Evolutionary conservation across 352 stramenopile genomes (phyloP).

Genomic region (Globisporangium radiosum): DNA sequence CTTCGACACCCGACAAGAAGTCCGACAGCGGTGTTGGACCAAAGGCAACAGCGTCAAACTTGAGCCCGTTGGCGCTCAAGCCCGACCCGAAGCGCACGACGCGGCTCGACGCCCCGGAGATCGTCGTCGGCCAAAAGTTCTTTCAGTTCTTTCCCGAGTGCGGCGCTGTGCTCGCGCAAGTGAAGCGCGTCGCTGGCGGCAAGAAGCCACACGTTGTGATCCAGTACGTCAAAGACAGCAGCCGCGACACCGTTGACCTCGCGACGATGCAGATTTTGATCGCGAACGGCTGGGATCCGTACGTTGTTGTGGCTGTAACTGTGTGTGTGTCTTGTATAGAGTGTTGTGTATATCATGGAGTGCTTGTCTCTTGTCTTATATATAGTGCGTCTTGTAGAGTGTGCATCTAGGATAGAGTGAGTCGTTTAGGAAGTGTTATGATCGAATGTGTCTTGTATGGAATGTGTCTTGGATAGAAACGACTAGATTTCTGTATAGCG

Average conservation of each 20-base stretch:
- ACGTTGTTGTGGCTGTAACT: background rate
- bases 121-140: constrained; percentile 60
- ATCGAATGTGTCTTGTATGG: no score
- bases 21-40: no score
- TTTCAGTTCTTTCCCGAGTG: constrained; percentile 63
- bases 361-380: background rate
- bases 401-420: no score
- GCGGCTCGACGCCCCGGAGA: constrained; percentile 43
- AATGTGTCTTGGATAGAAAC: no score
- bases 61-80: constrained; percentile 37
- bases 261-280: constrained; percentile 72
- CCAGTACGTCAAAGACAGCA: constrained; percentile 53
- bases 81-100: constrained; percentile 39
- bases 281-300: constrained; percentile 74
- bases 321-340: background rate
- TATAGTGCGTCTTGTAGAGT: no score
- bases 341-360: no score
- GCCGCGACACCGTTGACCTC: constrained; percentile 49
- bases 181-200: constrained; percentile 67
- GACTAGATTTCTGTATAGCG: no score
- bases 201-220: constrained; percentile 77
- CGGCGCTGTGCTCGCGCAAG: constrained; percentile 49
- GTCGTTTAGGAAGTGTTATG: no score
- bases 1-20: no score
- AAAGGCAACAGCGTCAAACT: no score